Evolutionary conservation across 1,284 basidiomycete species (phyloP).

Genomic region (Rhodofomes roseus): DNA sequence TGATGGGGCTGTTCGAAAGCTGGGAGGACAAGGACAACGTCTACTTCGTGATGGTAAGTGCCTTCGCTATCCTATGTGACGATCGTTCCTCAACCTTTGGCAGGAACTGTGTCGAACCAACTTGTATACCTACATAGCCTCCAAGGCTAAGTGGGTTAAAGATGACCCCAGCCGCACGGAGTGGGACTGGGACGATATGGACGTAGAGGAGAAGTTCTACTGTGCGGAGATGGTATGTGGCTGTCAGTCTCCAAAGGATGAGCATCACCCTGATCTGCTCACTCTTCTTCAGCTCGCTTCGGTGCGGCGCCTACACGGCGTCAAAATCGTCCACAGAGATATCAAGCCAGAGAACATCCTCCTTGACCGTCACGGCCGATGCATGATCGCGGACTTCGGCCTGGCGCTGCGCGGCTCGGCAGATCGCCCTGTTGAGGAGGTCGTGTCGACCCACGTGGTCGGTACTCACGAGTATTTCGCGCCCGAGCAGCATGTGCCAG

Average conservation of each 20-base stretch:
- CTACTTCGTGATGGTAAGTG: not conserved
- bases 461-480: constrained; percentile 22
- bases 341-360: constrained; percentile 26
- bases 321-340: constrained; percentile 20
- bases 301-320: constrained; percentile 12
- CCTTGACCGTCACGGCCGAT: constrained; percentile 15
- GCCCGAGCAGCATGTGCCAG: constrained; percentile 11
- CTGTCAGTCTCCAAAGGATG: not conserved
- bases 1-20: not conserved
- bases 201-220: not conserved
- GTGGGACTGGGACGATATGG: too few relatives aligned
- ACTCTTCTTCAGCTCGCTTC: constrained; percentile 14
- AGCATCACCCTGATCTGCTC: not conserved
- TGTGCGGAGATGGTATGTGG: constrained; percentile 16
- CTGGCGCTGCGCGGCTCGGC: not conserved
- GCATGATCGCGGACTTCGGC: constrained; percentile 21
- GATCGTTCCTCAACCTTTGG: not conserved
- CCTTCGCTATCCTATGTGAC: not conserved
- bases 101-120: too few relatives aligned
- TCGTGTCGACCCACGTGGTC: not conserved
- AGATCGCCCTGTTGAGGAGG: constrained; percentile 37
- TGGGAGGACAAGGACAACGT: not conserved
- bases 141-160: too few relatives aligned
- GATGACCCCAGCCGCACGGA: too few relatives aligned
- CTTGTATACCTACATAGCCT: too few relatives aligned